Evolutionary conservation across 148 eudicot species (phyloP), one percentile per base, ranked within the genome.

Genomic region (Fallopia convolvulus): DNA sequence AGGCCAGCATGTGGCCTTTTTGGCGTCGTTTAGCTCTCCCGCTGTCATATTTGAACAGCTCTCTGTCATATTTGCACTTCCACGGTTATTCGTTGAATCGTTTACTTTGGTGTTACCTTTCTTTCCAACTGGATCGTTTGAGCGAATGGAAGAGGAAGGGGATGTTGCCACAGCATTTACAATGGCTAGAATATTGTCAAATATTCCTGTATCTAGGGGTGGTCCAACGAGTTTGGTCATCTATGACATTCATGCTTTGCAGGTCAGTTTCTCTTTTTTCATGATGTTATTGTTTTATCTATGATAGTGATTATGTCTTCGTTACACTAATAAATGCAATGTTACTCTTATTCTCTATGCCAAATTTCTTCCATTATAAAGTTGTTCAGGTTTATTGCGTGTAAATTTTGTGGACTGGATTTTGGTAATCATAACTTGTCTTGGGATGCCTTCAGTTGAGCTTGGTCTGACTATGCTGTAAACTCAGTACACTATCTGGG

Each of bases 101-200:
- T 94, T 94, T 83, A 89, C 93, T 14, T 83, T 94, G 83, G 98
- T 94, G 30, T 83, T 94, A 60, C 98, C 98, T 44, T 94, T 92
- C 78, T 94, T 94, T 74, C 97, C 97, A 26, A 92, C 97, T 76
- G 98, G 97, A 13, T 85, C 97, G 65, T 94, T 92, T 81, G 98
- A 94, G 82, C 86, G 93, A 42, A 90, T 91, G 89, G 99, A 95
- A 82, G 99, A 96, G 82, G 99, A 96, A 83, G 99, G 98, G 48
- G 97, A 95, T 79, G 97, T 95, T 52, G 97, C 99, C 33, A 93
- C 99, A 68, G 99, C 98, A 70, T 91, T 91, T 83, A 93, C 99
- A 66, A 86, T 96, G 97, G 99, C 99, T 13, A 88, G 99, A 80
- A 91, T 96, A 72, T 81, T 96, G 68, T 96, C 99, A 55, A 91